Conservation (phyloP, 208 protist genomes). For the Polymyxa betae region DNA sequence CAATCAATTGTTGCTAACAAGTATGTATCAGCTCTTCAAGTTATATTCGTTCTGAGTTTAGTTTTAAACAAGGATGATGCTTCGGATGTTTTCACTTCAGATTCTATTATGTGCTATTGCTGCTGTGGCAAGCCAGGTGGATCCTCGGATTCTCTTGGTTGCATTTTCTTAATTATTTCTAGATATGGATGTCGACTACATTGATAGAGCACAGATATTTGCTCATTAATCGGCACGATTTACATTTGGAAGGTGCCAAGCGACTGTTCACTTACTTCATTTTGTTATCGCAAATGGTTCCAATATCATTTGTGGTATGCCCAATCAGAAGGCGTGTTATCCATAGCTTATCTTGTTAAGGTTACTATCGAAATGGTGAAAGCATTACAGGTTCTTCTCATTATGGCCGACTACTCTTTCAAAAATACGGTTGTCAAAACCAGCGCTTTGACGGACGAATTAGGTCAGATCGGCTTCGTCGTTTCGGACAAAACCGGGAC, state of each 20-base stretch:
- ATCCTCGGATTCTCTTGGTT: background rate
- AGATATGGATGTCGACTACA: background rate
- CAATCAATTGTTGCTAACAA: constrained; percentile 29
- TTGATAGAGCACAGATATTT: background rate
- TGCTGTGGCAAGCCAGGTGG: background rate
- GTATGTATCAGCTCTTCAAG: background rate
- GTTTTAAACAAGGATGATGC: constrained; percentile 24
- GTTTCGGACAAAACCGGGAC: constrained; percentile 98
- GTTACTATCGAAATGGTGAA: constrained; percentile 18
- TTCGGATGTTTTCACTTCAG: background rate
- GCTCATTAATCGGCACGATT: background rate
- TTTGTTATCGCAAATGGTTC: constrained; percentile 34
- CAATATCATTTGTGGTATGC: constrained; percentile 47
- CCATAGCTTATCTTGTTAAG: background rate
- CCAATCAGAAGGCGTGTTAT: too few relatives aligned
- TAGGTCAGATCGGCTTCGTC: constrained; percentile 93
- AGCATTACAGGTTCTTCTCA: background rate
- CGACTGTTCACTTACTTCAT: constrained; percentile 38
- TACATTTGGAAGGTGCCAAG: background rate
- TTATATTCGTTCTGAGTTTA: too few relatives aligned
- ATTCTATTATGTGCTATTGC: background rate
- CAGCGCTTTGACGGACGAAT: constrained; percentile 89
- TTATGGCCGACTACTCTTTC: background rate
- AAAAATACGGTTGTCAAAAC: background rate
- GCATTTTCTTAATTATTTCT: background rate